Base-by-base conservation (phyloP, 306 rosid species). In the Heteromeles arbutifolia region DNA sequence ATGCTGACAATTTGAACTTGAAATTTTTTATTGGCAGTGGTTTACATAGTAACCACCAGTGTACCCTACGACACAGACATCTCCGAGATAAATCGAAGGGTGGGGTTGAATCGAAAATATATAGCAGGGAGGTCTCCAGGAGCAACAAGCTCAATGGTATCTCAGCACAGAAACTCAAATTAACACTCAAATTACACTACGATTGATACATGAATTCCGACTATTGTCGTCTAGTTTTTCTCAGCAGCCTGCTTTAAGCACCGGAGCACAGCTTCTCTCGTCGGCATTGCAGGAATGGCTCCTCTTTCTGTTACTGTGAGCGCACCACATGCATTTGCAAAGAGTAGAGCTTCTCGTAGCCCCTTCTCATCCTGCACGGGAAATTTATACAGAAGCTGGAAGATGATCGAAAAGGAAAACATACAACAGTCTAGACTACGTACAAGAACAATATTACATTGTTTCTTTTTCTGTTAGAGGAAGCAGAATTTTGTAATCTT, bases 281-380 rank as follows among this genome's bases (percentile, higher is more conserved):
- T 86, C 6, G 97, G 97, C 69, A 94, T 80, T 22, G 98, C 87
- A 48, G 98, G 98, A 75, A 94, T 94, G 74, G 96, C 98, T 69
- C 97, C 97, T 76, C 90, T 86, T 70, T 85, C 86, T n/a, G 84
- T 88, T 54, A 94, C 96, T 2, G 98, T 88, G 67, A 94, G 76
- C 64, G 96, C 98, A 13, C 98, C 98, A 4, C 97, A 91, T 54
- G 83, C 87, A 57, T 94, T 94, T 6, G 94, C 96, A 34, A 94
- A 94, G 52, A 76, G 77, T 65, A 94, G 77, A 72, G 97, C 93
- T 76, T 87, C 90, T 58, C 87, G 74, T 10, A 91, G 74, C 43
- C 82, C 76, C 68, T 82, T 68, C 80, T 91, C 97, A 52, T 94
- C 88, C 98, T 91, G 87, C 41, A 1, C 41, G 41, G 41, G 41